Evolutionary conservation across 345 rosid genomes (phyloP), one percentile per base, ranked within the genome.

Genomic region (Rubroshorea leprosula): DNA sequence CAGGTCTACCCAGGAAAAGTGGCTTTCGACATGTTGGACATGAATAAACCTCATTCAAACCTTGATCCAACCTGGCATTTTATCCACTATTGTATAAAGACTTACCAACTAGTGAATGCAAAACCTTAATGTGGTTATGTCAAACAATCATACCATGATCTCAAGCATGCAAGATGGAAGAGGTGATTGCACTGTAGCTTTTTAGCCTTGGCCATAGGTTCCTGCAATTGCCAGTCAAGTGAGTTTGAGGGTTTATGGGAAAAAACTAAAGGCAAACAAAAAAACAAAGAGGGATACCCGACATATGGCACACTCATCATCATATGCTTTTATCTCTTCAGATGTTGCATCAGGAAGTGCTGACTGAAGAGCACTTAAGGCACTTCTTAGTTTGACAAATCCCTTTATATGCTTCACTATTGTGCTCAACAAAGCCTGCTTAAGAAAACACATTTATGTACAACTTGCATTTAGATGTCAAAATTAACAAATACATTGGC

Each of bases 11-110:
- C 39, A 66, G 78, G 74, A 93, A 85, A 72, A 93, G 94, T 19
- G 99, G 99, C 80, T 93, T 93, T 59, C 99, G 83, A 80, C 99
- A 93, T 27, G 96, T 89, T 55, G 99, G 99, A 60, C 99, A 93
- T n/a, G 97, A 89, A 61, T 89, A 89, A 65, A 68, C 83, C 38
- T 89, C 99, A 69, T 77, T 93, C 56, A 85, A 83, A 72, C 99
- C 95, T 80, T 93, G 99, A 79, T 93, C 99, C 85, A 93, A 72
- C 99, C 99, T 93, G 82, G 68, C 74, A 83, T 62, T 35, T 66
- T 56, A 60, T 31, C 1, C 41, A 70, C 26, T 49, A 51, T 68
- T 61, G 46, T 74, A 44, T 9, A 38, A 51, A n/a, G 56, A 57
- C 41, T 38, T 41, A 6, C 41, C 41, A 35, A 35, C 9, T 35